Conservation (phyloP, 176 grass and related monocot species). For the sorghum (Sorghum bicolor) region Sorghum_bicolor_NCBIv3 NC_012872.2:283001-283500, state of each 20-base stretch:
- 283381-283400: conserved; percentile 71
- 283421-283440: conserved; percentile 44
- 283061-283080: neutral
- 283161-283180: conserved; percentile 99
- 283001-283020: too few relatives aligned
- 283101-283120: neutral
- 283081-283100: neutral
- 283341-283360: conserved; percentile 44
- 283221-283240: conserved; percentile 58
- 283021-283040: too few relatives aligned
- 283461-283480: conserved; percentile 54
- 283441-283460: conserved; percentile 39
- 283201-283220: conserved; percentile 58
- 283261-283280: conserved; percentile 41
- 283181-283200: conserved; percentile 86
- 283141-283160: conserved; percentile 55
- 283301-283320: conserved; percentile 58
- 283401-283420: conserved; percentile 62
- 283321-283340: conserved; percentile 52
- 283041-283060: too few relatives aligned
- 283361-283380: conserved; percentile 86
- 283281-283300: conserved; percentile 39
- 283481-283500: conserved; percentile 82
- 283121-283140: conserved; percentile 46
- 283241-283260: conserved; percentile 47